These are phyloP conservation scores for Dothiorella sarmentorum DNA, from an alignment of 2,329 filamentous ascomycete species.

Conservation along the genomic window DNA sequence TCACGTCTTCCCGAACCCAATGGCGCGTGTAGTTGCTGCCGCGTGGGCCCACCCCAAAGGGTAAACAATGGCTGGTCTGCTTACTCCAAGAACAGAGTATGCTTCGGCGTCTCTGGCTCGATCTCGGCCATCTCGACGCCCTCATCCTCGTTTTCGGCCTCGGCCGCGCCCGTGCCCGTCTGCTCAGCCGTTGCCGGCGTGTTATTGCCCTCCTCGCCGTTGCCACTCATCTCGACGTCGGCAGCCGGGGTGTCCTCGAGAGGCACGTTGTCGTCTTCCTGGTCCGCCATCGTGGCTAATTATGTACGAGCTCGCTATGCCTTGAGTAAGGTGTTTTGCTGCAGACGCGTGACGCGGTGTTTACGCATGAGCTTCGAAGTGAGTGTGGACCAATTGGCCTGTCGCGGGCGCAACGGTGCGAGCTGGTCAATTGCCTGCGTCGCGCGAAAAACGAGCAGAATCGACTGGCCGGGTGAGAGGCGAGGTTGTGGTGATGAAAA, in stretches of 20 bases:
- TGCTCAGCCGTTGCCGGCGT: constrained; percentile 22
- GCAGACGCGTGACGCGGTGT: too few relatives aligned
- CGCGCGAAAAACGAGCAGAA: not conserved
- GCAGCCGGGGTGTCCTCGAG: constrained; percentile 32
- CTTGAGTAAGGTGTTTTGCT: too few relatives aligned
- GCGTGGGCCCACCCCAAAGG: not conserved
- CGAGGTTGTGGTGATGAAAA: not conserved
- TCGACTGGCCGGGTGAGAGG: not conserved
- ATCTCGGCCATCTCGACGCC: constrained; percentile 39
- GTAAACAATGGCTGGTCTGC: not conserved
- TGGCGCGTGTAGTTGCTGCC: not conserved
- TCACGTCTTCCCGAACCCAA: not conserved
- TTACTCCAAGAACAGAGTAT: constrained; percentile 47
- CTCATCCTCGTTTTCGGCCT: constrained; percentile 24
- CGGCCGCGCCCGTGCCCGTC: constrained; percentile 19
- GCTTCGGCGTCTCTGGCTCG: constrained; percentile 41
- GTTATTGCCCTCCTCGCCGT: constrained; percentile 25
- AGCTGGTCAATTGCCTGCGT: not conserved
- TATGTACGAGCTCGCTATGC: too few relatives aligned
- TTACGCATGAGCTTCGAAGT: too few relatives aligned
- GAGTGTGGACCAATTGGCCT: too few relatives aligned
- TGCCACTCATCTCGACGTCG: constrained; percentile 49
- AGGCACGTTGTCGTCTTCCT: constrained; percentile 26
- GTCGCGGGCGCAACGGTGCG: too few relatives aligned
- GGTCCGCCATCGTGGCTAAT: constrained; percentile 28